Evolutionary conservation across 2,329 filamentous ascomycete species (phyloP).

Genomic region (Claviceps cyperi): DNA sequence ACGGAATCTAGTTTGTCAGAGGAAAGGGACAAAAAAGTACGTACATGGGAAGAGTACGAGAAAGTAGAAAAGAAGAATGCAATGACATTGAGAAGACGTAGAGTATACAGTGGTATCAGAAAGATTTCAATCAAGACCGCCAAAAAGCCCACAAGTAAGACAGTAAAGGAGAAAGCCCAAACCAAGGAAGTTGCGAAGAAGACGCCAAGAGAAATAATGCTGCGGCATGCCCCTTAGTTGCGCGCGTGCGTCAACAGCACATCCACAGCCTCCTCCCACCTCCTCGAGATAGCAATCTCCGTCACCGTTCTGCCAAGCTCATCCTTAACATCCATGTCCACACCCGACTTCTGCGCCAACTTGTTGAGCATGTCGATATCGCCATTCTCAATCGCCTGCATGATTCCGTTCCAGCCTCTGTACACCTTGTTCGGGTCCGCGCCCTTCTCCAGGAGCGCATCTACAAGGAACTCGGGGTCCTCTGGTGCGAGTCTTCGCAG

Average conservation of each 20-base stretch:
- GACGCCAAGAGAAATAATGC: too few species aligned
- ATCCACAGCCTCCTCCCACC: slow-evolving; percentile 41
- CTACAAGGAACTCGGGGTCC: slow-evolving; percentile 41
- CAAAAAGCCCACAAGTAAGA: too few species aligned
- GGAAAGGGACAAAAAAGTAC: not conserved
- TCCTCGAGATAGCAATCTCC: slow-evolving; percentile 42
- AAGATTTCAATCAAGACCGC: too few species aligned
- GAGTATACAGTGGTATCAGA: not conserved
- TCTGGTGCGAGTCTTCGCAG: slow-evolving; percentile 41
- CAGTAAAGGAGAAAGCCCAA: too few species aligned
- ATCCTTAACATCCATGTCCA: slow-evolving; percentile 37
- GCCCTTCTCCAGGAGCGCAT: slow-evolving; percentile 46
- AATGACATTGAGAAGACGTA: not conserved
- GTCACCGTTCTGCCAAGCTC: slow-evolving; percentile 39
- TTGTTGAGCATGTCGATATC: slow-evolving; percentile 39
- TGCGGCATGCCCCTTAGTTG: not conserved
- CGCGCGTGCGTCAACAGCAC: slow-evolving; percentile 28
- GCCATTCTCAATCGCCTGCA: slow-evolving; percentile 52
- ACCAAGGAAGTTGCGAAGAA: too few species aligned
- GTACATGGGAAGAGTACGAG: not conserved
- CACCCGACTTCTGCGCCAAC: slow-evolving; percentile 32
- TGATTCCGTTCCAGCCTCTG: slow-evolving; percentile 49
- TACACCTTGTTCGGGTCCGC: slow-evolving; percentile 56
- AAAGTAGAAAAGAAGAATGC: not conserved
- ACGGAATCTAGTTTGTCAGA: not conserved